Evolutionary conservation across 148 eudicot genomes (phyloP), one percentile per base, ranked within the genome.

Genomic region (Limonium bicolor): DNA sequence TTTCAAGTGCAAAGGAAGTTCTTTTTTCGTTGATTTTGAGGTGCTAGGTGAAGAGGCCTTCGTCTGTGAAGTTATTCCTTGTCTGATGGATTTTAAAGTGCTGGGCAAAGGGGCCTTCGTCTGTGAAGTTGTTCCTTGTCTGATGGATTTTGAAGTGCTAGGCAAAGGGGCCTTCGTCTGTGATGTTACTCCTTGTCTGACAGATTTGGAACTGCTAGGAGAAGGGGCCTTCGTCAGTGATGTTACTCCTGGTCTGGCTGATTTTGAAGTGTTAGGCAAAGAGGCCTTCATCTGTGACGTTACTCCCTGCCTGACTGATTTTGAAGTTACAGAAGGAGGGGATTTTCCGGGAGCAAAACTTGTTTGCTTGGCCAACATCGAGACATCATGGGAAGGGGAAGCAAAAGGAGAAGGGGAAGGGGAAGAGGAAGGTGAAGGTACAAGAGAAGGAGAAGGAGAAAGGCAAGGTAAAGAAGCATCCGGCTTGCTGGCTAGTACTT

Each of bases 221-320:
- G 55, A 47, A 41, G 46, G 42, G 26, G 63, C 46, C 20, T 41
- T 61, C n/a, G 30, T 15, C 7, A 26, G 41, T 3, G 45, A 27
- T 27, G 50, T 13, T 18, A 20, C 54, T 41, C 36, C 53, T 48
- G 36, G 38, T 43, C 39, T 50, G 17, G 21, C 20, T 14, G 18
- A 17, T 46, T 43, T 51, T 13, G 56, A 56, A 26, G 30, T 34
- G 34, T 40, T 54, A 50, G 12, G 55, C 9, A 36, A 53, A 35
- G 53, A 35, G 17, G 66, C 50, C 46, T 46, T 66, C 41, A 27
- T 41, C 13, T 33, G 20, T 7, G 58, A 67, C 36, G 16, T 55
- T 15, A 47, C 56, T 20, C n/a, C 50, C 24, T 67, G 52, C 54
- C 42, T 61, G 20, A 47, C 15, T 32, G 31, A 37, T 15, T 52